Evolutionary conservation across 1,139 yeast genomes (phyloP).

Genomic region (Saccharomyces hybrid): DNA sequence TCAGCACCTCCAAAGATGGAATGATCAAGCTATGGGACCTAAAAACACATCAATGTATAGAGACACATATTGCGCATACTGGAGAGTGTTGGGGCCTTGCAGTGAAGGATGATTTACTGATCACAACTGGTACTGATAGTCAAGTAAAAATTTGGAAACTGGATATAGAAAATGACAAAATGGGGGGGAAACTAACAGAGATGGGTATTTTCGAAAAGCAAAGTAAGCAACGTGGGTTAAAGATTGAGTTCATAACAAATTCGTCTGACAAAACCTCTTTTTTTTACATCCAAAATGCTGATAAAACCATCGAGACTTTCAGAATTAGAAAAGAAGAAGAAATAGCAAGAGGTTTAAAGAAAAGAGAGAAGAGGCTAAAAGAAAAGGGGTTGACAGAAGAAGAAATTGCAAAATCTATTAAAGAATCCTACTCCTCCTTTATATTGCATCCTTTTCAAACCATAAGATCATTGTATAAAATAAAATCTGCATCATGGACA

Average conservation of each 20-base stretch:
- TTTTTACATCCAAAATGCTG: conserved; percentile 69
- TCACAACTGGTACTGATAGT: conserved; percentile 75
- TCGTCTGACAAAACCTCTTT: conserved; percentile 39
- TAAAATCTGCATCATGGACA: conserved; percentile 54
- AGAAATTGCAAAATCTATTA: conserved; percentile 49
- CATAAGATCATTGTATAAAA: conserved; percentile 49
- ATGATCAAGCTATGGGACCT: conserved; percentile 89
- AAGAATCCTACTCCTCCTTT: conserved; percentile 51
- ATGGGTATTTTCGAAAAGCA: conserved; percentile 68
- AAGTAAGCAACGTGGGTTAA: conserved; percentile 68
- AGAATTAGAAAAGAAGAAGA: conserved; percentile 75
- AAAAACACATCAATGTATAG: conserved; percentile 81
- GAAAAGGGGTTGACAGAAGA: conserved; percentile 64
- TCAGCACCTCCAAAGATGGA: conserved; percentile 84
- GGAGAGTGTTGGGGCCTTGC: conserved; percentile 90
- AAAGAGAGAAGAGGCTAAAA: conserved; percentile 69
- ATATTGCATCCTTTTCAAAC: conserved; percentile 58
- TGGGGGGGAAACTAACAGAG: conserved; percentile 44
- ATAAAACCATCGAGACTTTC: conserved; percentile 74
- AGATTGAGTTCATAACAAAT: conserved; percentile 44
- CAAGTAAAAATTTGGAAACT: conserved; percentile 80
- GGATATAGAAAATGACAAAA: conserved; percentile 48
- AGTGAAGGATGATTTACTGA: conserved; percentile 37
- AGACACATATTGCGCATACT: conserved; percentile 88
- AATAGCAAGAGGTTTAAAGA: conserved; percentile 65